phyloP scores from a whole-genome alignment of 257 asterid species.

The Nemophila menziesii region DNA sequence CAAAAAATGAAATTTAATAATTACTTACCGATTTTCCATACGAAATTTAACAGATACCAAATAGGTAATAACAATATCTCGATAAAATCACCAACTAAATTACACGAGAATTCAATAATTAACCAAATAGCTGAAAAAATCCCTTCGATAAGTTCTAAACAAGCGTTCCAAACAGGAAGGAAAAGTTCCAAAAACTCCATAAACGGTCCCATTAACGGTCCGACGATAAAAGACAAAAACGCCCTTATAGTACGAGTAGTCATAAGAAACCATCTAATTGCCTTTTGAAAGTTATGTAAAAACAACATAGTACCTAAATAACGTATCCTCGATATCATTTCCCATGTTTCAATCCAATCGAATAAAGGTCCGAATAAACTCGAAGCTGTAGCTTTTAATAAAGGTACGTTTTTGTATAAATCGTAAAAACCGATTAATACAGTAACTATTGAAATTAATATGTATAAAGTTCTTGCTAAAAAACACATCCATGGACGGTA shows the following conservation, averaged over 20 bases:
- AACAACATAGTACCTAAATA: constrained; percentile 95
- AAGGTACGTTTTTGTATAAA: constrained; percentile 86
- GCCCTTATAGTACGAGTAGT: constrained; percentile 51
- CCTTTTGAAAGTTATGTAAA: constrained; percentile 90
- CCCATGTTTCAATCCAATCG: constrained; percentile 95
- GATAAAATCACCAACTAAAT: constrained; percentile 37
- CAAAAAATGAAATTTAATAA: not conserved
- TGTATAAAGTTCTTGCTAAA: constrained; percentile 67
- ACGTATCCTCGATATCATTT: constrained; percentile 82
- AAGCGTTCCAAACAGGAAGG: constrained; percentile 57
- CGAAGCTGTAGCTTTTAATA: constrained; percentile 83
- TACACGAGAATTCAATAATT: constrained; percentile 44
- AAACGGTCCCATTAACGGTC: constrained; percentile 64
- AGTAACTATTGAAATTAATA: constrained; percentile 61
- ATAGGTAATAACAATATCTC: constrained; percentile 68
- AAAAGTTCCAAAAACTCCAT: constrained; percentile 47
- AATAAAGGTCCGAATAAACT: constrained; percentile 87
- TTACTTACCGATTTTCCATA: constrained; percentile 58
- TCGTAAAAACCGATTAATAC: constrained; percentile 96
- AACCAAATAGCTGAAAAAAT: constrained; percentile 59
- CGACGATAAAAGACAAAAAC: constrained; percentile 33
- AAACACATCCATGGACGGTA: constrained; percentile 99
- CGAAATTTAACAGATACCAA: constrained; percentile 36
- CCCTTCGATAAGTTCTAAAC: constrained; percentile 38
- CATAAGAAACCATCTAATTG: constrained; percentile 70